Evolutionary conservation across 2,329 filamentous ascomycete species (phyloP).

Genomic region (Lecanoromycetidae sp.): DNA sequence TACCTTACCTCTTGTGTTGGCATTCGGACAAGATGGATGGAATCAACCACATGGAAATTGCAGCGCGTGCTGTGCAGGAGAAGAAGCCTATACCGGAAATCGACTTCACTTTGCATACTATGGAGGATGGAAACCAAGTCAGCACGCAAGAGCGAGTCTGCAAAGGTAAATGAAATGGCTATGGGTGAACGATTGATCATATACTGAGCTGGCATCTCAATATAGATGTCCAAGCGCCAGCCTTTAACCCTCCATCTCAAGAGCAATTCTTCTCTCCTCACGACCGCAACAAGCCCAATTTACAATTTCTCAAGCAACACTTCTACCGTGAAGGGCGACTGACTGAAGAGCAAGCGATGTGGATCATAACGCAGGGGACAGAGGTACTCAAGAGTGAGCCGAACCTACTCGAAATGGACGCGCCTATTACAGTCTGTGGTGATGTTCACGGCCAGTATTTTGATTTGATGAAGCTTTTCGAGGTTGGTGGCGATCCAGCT

Average conservation of each 20-base stretch:
- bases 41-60: conserved; percentile 49
- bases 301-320: conserved; percentile 92
- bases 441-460: conserved; percentile 99
- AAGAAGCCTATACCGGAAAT: conserved; percentile 97
- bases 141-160: conserved; percentile 92
- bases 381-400: conserved; percentile 81
- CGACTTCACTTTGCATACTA: conserved; percentile 94
- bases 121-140: conserved; percentile 94
- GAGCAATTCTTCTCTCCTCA: conserved; percentile 88
- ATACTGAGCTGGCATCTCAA: background rate
- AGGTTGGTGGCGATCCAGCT: conserved; percentile 90
- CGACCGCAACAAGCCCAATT: conserved; percentile 76
- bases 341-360: conserved; percentile 93
- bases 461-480: conserved; percentile 98
- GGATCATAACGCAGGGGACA: conserved; percentile 80
- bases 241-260: conserved; percentile 81
- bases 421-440: conserved; percentile 94
- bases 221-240: conserved; percentile 91
- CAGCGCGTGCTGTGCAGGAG: conserved; percentile 65
- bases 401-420: conserved; percentile 97
- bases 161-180: conserved; percentile 62
- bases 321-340: conserved; percentile 95
- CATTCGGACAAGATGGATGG: conserved; percentile 29
- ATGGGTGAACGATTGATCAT: background rate
- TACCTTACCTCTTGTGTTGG: background rate